Percentiles rank a stretch among this genome's conserved stretches.
Evolutionary conservation across 345 rosid species (phyloP).

Genomic region (Ricinus communis): DNA sequence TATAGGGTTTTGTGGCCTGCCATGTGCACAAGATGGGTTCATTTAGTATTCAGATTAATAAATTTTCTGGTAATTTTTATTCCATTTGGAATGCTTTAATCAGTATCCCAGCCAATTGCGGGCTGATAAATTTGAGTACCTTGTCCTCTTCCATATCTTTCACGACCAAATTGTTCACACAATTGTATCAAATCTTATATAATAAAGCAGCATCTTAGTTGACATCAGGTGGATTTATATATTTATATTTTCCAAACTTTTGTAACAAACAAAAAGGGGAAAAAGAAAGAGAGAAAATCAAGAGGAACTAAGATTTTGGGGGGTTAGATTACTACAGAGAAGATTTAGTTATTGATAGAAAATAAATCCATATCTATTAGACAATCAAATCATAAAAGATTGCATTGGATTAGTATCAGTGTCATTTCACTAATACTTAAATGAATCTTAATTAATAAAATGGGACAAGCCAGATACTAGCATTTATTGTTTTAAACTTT

Average conservation of each 20-base stretch:
- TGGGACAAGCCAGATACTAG: no score
- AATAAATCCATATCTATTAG: no score
- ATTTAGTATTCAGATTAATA: neutral
- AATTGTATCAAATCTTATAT: neutral
- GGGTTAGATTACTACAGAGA: neutral
- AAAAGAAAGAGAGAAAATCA: neutral
- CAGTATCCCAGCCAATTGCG: no score
- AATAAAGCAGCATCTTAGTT: neutral
- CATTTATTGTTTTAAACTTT: no score
- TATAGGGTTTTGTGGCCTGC: neutral
- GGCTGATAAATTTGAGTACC: neutral
- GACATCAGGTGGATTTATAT: neutral
- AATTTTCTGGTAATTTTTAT: neutral
- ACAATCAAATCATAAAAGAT: no score
- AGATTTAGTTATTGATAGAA: neutral
- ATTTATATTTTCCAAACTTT: no score
- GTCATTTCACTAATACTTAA: no score
- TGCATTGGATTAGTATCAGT: no score
- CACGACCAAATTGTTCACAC: neutral
- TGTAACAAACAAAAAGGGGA: neutral
- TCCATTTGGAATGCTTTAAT: neutral
- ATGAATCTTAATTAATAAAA: no score
- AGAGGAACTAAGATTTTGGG: no score
- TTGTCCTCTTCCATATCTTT: neutral
- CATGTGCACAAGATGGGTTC: conserved; percentile 9